Conservation (phyloP, 2,329 filamentous ascomycete genomes). For the Xylariaceae sp. region DNA sequence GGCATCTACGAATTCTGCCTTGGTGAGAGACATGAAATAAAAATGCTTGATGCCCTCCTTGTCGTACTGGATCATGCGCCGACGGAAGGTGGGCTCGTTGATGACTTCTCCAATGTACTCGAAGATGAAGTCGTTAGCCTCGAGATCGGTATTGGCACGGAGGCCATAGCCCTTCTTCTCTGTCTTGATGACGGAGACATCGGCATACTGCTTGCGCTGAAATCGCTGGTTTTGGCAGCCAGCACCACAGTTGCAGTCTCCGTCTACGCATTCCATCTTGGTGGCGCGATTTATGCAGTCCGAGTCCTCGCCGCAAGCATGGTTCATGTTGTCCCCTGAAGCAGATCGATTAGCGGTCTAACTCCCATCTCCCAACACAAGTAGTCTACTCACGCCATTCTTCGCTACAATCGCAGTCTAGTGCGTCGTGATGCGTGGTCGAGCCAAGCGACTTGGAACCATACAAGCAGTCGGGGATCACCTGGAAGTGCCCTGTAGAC, state of each 20-base stretch:
- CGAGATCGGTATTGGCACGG: conserved; percentile 69
- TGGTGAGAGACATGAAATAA: conserved; percentile 98
- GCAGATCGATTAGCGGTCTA: conserved; percentile 13
- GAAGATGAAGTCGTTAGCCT: conserved; percentile 85
- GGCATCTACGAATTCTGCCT: conserved; percentile 94
- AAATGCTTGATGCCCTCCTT: conserved; percentile 97
- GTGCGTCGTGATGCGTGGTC: conserved; percentile 78
- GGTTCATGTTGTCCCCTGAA: conserved; percentile 57
- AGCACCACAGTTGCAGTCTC: conserved; percentile 78
- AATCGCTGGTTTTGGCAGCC: conserved; percentile 94
- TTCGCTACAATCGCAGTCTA: conserved; percentile 92
- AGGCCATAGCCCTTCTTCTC: conserved; percentile 96
- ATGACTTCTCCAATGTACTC: conserved; percentile 99
- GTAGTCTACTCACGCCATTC: conserved; percentile 73
- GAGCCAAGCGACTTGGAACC: conserved; percentile 85
- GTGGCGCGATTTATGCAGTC: conserved; percentile 98
- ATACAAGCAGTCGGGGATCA: conserved; percentile 82
- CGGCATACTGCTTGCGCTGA: conserved; percentile 79
- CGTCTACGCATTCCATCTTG: conserved; percentile 87
- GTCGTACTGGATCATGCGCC: conserved; percentile 88
- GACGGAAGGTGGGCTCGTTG: conserved; percentile 81
- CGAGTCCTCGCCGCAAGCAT: conserved; percentile 89
- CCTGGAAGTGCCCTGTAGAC: conserved; percentile 67
- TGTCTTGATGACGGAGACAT: conserved; percentile 92
- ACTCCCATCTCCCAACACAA: conserved; percentile 11